Evolutionary conservation across 2,329 filamentous ascomycete genomes (phyloP), one percentile per base, ranked within the genome.

Genomic region (Nemania sp.): DNA sequence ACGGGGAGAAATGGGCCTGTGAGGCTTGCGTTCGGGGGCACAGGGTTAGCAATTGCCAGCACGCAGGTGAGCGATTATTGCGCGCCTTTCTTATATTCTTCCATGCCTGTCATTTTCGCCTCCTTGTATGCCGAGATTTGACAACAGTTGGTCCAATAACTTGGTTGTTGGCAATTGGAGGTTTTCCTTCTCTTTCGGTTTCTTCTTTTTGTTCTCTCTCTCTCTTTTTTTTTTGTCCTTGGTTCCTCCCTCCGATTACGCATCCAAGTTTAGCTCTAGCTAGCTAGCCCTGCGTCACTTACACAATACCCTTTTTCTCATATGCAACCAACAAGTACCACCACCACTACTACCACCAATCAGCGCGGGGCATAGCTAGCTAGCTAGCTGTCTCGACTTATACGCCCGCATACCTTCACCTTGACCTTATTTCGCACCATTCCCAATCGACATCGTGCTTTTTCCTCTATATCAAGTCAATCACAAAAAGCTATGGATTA

Each of bases 1-100:
- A 97, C 87, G 95, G 95, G 82, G 93, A 97, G 86, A 98, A 98
- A 86, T 98, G 89, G 86, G 95, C 95, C 83, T 98, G 95, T 87
- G 93, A 97, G 85, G 94, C 94, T 84, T 99, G 96, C 85, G 94
- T 99, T 80, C 92, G 96, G 82, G 96, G 96, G 79, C 96, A 99
- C 85, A 93, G 96, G 80, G 96, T 99, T 80, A 98, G 94, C 91
- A 97, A 96, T 80, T 99, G 96, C 86, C 93, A 95, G 81, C 96
- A 99, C 82, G 88, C 89, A 81, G 94, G 94, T 97, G 89, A 86
- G 92, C 53, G 54, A 70, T 66, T 67, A 71, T 66, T 65, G 62
- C 65, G 43, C 59, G 52, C 60, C 63, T 66, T 67, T 65, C 60
- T 53, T 68, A 62, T 47, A 68, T 32, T 53, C 57, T 58, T 59